Evolutionary conservation across 768 basidiomycete species (phyloP), one percentile per base, ranked within the genome.

Genomic region (Gloeopeniophorella convolvens): DNA sequence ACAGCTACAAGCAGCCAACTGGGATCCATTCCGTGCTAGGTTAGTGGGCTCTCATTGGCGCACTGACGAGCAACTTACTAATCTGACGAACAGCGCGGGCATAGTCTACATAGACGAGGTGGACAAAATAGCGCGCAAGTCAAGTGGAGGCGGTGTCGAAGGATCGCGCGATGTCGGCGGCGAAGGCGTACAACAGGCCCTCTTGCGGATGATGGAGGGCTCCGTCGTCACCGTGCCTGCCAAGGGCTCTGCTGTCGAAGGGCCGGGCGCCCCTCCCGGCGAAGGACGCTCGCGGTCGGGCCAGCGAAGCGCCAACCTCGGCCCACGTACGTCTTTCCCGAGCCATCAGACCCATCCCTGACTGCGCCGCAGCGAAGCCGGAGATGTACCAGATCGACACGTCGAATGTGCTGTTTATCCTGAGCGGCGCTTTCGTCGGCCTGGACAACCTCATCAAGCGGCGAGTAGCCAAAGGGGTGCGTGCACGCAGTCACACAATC

Each of bases 31-130:
- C 47, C 80, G 87, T 48, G 91, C 95, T 18, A 87, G 88, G 90
- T 89, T 59, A 33, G 37, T 13, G 10, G 11, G 15, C 15, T 41
- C 15, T 41, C 56, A 3, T 45, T 33, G 20, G 42, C 32, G 26
- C n/a, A 16, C 30, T 44, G 24, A 56, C 20, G 36, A 40, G 41
- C n/a, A n/a, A 51, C 32, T 36, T 41, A 27, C 33, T 52, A 31
- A 45, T 31, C 42, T 30, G 4, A 32, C 37, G 32, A 35, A n/a
- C 50, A 94, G 90, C 62, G 83, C 83, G 64, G 94, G 94, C 5
- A 96, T 98, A 54, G 84, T 97, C 27, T 95, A 95, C 63, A 93
- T 98, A 40, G 95, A 98, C 61, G 95, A 98, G 69, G 73, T 93
- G 1, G 95, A 97, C 70, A 97, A 98, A 70, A 82, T 96, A 51